Evolutionary conservation across 164 flowering plant genomes (phyloP), one percentile per base, ranked within the genome.

Genomic region (Aristolochia fimbriata): DNA sequence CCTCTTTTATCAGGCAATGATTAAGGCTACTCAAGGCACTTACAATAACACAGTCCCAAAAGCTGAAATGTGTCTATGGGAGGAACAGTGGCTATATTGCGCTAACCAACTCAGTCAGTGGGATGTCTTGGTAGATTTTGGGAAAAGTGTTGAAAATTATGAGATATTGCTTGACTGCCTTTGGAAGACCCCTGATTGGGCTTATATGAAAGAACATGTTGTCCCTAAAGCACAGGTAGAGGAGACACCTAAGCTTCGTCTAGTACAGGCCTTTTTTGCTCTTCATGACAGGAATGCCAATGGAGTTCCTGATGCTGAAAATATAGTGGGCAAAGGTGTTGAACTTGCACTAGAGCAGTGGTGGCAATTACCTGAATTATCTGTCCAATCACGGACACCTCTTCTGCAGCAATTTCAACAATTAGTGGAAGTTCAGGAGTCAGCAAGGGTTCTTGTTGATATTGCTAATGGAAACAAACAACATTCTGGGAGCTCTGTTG

Each of bases 41-140:
- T 94, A 91, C 68, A 94, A 84, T 70, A 91, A 88, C 72, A 82
- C 86, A 8, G 96, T 94, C 15, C 97, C 99, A 16, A 94, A 94
- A 74, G 96, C 99, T 65, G 99, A 94, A 80, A 94, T 94, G 99
- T 94, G 97, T 73, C 93, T 88, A 49, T 94, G 99, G 97, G 99
- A 94, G 72, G 99, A 94, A 66, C 97, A 91, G 58, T 94, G 99
- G 99, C 79, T 91, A 41, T 68, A 70, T 60, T 94, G 97, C 83
- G 97, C 97, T 59, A 71, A 68, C 65, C 97, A 88, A 68, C 90
- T 94, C 30, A 75, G 95, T 72, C 95, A 90, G 70, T 90, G 97
- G 97, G 97, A 90, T 77, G 97, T 79, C 2, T 70, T 90, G 58
- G 86, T 72, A 13, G 97, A 90, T 58, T 90, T 85, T 80, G 97